Conservation (phyloP, 202 grass and related monocot genomes). For the Alloteropsis angusta region DNA sequence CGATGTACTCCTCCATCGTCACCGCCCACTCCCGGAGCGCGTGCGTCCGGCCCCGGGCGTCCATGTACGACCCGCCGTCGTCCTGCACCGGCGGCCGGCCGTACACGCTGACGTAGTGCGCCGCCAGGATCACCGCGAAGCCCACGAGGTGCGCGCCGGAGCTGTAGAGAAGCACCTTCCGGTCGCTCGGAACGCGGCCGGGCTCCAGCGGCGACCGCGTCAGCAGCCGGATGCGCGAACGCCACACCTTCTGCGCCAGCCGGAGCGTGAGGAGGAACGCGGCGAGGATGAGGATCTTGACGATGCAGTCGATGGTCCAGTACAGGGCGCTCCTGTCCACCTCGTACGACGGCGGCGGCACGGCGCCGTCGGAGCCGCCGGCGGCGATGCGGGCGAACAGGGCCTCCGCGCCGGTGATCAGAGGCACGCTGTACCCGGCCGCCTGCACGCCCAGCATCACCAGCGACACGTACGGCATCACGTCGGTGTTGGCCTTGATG, state of each 20-base stretch:
- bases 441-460: slow-evolving; percentile 86
- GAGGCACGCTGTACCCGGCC: slow-evolving; percentile 67
- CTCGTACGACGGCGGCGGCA: slow-evolving; percentile 45
- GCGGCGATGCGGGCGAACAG: slow-evolving; percentile 59
- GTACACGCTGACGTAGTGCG: slow-evolving; percentile 41
- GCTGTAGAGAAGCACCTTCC: slow-evolving; percentile 45
- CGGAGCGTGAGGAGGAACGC: slow-evolving; percentile 70
- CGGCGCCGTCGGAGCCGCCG: not conserved
- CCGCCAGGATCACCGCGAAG: slow-evolving; percentile 49
- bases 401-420: slow-evolving; percentile 80
- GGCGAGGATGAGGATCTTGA: slow-evolving; percentile 70
- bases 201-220: slow-evolving; percentile 74
- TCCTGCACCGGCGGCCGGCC: slow-evolving; percentile 40
- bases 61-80: slow-evolving; percentile 43
- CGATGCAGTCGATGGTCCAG: slow-evolving; percentile 67
- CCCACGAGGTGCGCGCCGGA: slow-evolving; percentile 42
- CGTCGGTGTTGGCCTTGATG: slow-evolving; percentile 45
- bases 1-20: slow-evolving; percentile 74
- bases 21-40: slow-evolving; percentile 74
- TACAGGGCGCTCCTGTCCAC: slow-evolving; percentile 62
- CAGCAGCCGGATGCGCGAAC: slow-evolving; percentile 65
- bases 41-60: slow-evolving; percentile 52
- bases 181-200: slow-evolving; percentile 69
- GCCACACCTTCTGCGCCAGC: slow-evolving; percentile 80
- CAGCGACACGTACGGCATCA: slow-evolving; percentile 64